Evolutionary conservation across 2,329 filamentous ascomycete genomes (phyloP).

Genomic region (Sarocladium kiliense): DNA sequence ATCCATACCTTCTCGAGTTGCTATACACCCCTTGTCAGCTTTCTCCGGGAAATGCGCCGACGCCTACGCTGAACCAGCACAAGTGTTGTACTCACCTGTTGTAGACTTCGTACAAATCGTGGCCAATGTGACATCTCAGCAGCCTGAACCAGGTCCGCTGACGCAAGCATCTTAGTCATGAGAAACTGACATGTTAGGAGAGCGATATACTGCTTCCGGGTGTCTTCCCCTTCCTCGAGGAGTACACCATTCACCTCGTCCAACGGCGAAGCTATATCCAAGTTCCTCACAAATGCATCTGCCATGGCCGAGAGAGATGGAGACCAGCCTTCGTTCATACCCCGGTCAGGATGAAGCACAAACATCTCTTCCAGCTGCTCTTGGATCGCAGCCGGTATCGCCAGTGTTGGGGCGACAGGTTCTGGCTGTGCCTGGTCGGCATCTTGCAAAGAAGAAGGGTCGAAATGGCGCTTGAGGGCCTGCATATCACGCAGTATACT

Average conservation of each 20-base stretch:
- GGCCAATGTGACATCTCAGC: neutral
- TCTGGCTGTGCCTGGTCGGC: slow-evolving; percentile 16
- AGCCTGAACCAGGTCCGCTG: neutral
- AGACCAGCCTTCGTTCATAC: slow-evolving; percentile 14
- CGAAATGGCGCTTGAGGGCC: slow-evolving; percentile 18
- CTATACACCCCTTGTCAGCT: neutral
- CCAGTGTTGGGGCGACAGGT: slow-evolving; percentile 11
- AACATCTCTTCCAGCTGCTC: slow-evolving; percentile 19
- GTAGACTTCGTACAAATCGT: neutral
- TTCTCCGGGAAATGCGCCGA: neutral
- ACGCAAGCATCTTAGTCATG: neutral
- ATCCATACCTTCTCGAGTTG: neutral
- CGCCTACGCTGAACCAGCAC: too few relatives aligned
- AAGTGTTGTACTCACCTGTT: neutral
- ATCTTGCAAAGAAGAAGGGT: slow-evolving; percentile 20
- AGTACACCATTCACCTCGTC: neutral
- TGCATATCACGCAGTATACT: neutral
- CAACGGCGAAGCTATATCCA: neutral
- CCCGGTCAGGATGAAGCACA: slow-evolving; percentile 17
- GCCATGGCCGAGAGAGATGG: slow-evolving; percentile 22
- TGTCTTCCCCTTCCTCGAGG: neutral
- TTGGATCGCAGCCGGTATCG: slow-evolving; percentile 18
- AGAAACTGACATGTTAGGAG: neutral
- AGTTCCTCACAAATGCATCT: slow-evolving; percentile 26
- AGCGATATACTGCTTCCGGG: neutral